Base-by-base conservation (phyloP, 2,329 filamentous ascomycete genomes). In the Colletotrichum tamarilloi region DNA sequence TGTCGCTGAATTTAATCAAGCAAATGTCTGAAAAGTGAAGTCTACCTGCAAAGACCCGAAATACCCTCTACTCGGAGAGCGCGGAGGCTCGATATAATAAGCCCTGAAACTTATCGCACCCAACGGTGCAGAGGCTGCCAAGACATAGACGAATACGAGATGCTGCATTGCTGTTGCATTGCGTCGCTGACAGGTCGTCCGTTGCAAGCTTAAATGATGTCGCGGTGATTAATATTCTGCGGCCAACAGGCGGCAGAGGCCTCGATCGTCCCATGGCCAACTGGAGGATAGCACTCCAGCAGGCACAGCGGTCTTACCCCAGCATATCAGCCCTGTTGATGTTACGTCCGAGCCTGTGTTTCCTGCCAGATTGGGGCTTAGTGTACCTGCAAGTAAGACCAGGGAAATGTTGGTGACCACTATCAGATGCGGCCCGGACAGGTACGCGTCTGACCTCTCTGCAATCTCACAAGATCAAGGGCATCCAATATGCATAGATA, bases 111-210 rank as follows among this genome's bases (percentile, higher is more conserved):
- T 38, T 26, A n/a, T 35, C n/a, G 32, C 49, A 59, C 60, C 19
- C 24, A 49, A 38, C 5, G 14, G 9, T 58, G 55, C 66, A 35
- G n/a, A 9, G n/a, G 9, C 38, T n/a, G 59, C 70, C 66, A 69
- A 73, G 66, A 64, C 26, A 69, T 59, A 69, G 42, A 63, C 59
- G 66, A 73, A 69, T 73, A 73, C 70, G 70, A 69, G 66, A 69
- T 35, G 30, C 53, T 56, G 70, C 53, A 28, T 28, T 22, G 14
- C 52, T 46, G 66, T 69, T 64, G 66, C 52, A 73, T 64, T 46
- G 55, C 19, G 55, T 19, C 6, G 66, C 66, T 64, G 66, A 63
- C 42, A 28, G 56, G 24, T 16, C 24, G 9, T 7, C n/a, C 3
- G 38, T 52, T 28, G 42, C n/a, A 28, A 46, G 56, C 32, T 30